Conservation (phyloP, 2,329 filamentous ascomycete species). For the Myriosclerotinia curreyana region DNA sequence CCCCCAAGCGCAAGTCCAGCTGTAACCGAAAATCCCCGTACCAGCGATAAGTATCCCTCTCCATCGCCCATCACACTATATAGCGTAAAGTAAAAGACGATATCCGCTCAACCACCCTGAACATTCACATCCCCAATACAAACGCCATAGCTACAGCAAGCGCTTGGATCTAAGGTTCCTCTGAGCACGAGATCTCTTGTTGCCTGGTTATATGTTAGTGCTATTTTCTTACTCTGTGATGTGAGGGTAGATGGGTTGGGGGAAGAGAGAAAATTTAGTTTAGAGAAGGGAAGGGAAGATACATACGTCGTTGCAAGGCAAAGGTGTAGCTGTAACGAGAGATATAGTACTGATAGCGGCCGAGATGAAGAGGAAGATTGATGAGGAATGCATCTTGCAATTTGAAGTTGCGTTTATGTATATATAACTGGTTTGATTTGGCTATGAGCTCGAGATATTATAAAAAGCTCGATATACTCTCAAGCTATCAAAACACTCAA, state of each 20-base stretch:
- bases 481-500: neutral
- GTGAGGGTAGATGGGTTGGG: neutral
- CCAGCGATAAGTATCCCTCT: neutral
- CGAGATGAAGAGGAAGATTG: slow-evolving; percentile 14
- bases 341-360: slow-evolving; percentile 10
- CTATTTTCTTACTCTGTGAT: neutral
- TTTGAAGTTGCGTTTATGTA: neutral
- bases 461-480: neutral
- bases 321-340: slow-evolving; percentile 17
- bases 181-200: slow-evolving; percentile 21
- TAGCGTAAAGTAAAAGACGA: neutral
- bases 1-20: no score
- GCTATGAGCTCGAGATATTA: neutral
- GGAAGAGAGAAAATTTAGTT: neutral
- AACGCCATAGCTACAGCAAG: slow-evolving; percentile 18
- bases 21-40: neutral
- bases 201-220: slow-evolving; percentile 1
- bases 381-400: slow-evolving; percentile 11
- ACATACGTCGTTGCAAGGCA: slow-evolving; percentile 19
- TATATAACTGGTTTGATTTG: neutral
- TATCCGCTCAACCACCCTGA: slow-evolving; percentile 4
- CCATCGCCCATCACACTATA: neutral
- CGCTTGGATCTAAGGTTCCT: slow-evolving; percentile 20
- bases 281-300: neutral
- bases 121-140: slow-evolving; percentile 15